Evolutionary conservation across 106 monocot species (phyloP), one percentile per base, ranked within the genome.

Genomic region (Hemerocallis citrina): DNA sequence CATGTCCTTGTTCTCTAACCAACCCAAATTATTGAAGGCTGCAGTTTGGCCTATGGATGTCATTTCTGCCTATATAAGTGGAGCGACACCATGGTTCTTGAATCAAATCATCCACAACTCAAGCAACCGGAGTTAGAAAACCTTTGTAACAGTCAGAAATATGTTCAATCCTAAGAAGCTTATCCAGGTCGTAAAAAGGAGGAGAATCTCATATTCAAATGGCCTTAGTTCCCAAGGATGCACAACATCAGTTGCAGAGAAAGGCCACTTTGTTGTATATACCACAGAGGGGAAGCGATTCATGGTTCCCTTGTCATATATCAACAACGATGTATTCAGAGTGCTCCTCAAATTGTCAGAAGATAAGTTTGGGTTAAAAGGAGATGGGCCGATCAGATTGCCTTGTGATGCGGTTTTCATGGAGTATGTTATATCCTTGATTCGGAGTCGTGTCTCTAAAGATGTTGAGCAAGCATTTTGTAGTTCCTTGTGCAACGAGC

Each of bases 311-410:
- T 17, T 76, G 24, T 4, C 19, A 1, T 65, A 59, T 13, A 38
- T 64, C 1, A 59, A 16, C 28, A 58, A 20, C 23, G 13, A 5
- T n/a, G 34, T 70, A 15, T 51, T 70, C 8, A 5, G 10, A 2
- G 52, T 66, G 20, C 59, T 71, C 16, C 45, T 77, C 30, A 44
- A 6, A 16, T 47, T 57, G 55, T 76, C 70, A 0, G 58, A 59
- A 57, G 76, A 70, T 9, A 52, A 77, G 65, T 71, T 54, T 9
- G 77, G 72, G 5, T 43, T 60, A 39, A 48, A 55, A 1, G 17
- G 52, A 27, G 67, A 77, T 48, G 72, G 77, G 12, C 72, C 72
- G 15, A 77, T 77, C 41, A 77, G 17, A 16, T 16, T 77, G 55
- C 72, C 72, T 5, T 77, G 72, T 13, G 77, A 77, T 30, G 72